These are phyloP conservation scores for Neoboletus subvelutipes DNA, from an alignment of 768 basidiomycete species.

Conservation along the genomic window DNA sequence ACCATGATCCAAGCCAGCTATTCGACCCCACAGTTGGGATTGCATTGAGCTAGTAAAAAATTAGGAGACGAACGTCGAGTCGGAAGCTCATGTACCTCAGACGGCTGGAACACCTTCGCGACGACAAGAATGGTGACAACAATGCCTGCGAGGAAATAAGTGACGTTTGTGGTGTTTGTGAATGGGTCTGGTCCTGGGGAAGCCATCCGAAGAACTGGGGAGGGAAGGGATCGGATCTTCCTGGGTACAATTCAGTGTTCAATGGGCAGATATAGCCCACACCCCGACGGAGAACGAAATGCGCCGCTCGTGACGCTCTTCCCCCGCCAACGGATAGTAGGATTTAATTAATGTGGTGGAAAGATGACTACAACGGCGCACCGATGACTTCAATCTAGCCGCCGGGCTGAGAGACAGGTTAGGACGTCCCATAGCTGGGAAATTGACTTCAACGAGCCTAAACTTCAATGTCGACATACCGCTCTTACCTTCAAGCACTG, in stretches of 20 bases:
- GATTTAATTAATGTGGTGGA: neutral
- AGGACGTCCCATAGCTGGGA: neutral
- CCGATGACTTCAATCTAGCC: neutral
- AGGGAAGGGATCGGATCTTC: neutral
- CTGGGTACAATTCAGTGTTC: neutral
- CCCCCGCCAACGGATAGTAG: neutral
- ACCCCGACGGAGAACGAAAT: neutral
- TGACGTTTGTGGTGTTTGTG: neutral
- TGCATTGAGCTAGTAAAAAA: neutral
- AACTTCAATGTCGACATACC: neutral
- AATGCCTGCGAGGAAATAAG: neutral
- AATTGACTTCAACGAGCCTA: neutral
- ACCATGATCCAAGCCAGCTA: slow-evolving; percentile 29
- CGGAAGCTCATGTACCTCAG: neutral
- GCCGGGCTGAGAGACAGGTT: neutral
- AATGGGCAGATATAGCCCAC: neutral
- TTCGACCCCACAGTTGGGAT: slow-evolving; percentile 33
- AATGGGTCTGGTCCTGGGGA: neutral
- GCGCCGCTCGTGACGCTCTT: neutral
- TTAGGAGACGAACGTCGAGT: neutral
- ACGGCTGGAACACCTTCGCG: neutral
- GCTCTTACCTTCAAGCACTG: neutral
- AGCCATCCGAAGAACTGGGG: neutral
- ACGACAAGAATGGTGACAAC: neutral
- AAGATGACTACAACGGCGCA: neutral